Conservation (phyloP, 768 basidiomycete genomes). For the Hericium rajendrae region DNA sequence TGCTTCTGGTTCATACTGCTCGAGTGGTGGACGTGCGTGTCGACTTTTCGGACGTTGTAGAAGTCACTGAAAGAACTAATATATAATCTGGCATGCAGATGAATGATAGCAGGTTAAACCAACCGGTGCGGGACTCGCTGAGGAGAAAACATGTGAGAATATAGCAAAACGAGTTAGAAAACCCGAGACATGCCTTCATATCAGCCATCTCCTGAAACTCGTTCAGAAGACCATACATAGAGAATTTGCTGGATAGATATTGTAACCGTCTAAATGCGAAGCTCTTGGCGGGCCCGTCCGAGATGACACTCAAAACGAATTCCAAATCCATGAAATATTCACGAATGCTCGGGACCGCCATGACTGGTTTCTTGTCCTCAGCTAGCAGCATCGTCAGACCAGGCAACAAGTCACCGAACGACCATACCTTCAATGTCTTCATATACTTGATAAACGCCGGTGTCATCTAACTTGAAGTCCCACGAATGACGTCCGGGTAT, state of each 20-base stretch:
- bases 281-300: conserved; percentile 93
- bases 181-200: conserved; percentile 77
- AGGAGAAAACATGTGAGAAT: no score
- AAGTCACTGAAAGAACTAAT: conserved; percentile 62
- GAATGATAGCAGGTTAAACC: conserved; percentile 2
- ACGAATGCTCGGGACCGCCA: conserved; percentile 73
- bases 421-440: conserved; percentile 27
- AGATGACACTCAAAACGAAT: conserved; percentile 80
- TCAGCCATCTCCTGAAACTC: conserved; percentile 91
- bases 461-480: conserved; percentile 69
- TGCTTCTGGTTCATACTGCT: conserved; percentile 99
- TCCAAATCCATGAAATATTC: conserved; percentile 98
- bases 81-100: background rate
- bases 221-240: conserved; percentile 85
- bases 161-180: background rate
- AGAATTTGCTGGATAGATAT: conserved; percentile 89
- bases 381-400: conserved; percentile 8
- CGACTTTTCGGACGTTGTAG: conserved; percentile 96
- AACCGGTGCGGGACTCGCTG: conserved; percentile 80
- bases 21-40: conserved; percentile 97
- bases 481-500: conserved; percentile 57
- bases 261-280: conserved; percentile 88
- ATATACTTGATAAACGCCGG: conserved; percentile 89
- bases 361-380: conserved; percentile 45
- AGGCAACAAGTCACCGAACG: background rate